Percentiles rank a stretch among this genome's conserved stretches.
phyloP scores from a whole-genome alignment of 768 basidiomycete species.

The Tephrocybe rancida region DNA sequence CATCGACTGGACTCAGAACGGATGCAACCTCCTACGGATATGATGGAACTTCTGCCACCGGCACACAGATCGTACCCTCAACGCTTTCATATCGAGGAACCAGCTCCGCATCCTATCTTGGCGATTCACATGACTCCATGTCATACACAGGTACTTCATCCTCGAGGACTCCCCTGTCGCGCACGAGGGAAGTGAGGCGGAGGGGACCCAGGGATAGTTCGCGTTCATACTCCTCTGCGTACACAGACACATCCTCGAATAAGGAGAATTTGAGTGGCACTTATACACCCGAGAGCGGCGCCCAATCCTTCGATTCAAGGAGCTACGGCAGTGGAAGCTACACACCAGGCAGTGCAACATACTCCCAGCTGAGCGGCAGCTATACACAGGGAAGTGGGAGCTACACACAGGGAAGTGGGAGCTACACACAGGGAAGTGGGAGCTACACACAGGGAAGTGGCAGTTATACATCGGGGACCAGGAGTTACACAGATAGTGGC shows the following conservation, averaged over 20 bases:
- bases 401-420: constrained; percentile 9
- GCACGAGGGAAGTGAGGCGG: constrained; percentile 60
- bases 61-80: constrained; percentile 50
- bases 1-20: constrained; percentile 30
- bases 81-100: constrained; percentile 54
- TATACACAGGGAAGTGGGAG: constrained; percentile 11
- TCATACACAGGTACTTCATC: constrained; percentile 48
- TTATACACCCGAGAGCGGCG: constrained; percentile 28
- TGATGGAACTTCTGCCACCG: constrained; percentile 32
- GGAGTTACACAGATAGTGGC: constrained; percentile 16
- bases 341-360: constrained; percentile 13
- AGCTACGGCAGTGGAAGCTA: constrained; percentile 29
- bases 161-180: constrained; percentile 51
- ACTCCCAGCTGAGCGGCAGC: constrained; percentile 14
- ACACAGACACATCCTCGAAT: constrained; percentile 48
- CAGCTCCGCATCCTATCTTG: constrained; percentile 56
- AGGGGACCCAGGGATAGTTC: constrained; percentile 46
- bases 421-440: constrained; percentile 11
- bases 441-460: constrained; percentile 22
- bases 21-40: constrained; percentile 28
- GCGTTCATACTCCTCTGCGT: constrained; percentile 43
- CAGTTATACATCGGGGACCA: constrained; percentile 25
- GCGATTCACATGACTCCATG: constrained; percentile 50
- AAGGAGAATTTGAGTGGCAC: constrained; percentile 52
- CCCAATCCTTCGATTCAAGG: constrained; percentile 26